Evolutionary conservation across 1,139 yeast genomes (phyloP), one percentile per base, ranked within the genome.

Genomic region (Geotrichum candidum): DNA sequence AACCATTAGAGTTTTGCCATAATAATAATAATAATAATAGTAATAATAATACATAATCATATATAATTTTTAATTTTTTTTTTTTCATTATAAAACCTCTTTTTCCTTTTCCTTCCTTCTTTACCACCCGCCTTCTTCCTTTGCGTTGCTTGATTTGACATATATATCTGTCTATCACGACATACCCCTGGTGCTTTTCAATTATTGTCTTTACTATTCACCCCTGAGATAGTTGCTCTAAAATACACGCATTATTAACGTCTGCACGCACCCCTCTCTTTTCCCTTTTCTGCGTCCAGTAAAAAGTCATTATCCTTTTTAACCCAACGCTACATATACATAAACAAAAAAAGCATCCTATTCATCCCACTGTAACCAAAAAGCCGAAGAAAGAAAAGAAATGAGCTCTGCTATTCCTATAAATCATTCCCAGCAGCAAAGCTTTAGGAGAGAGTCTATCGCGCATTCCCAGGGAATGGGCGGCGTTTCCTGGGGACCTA

Each of bases 401-500:
- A 41, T 41, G 48, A 41, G 48, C 6, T 41, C 48, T 41, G 48
- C 48, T n/a, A 41, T 41, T n/a, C 48, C 48, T 41, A 41, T 41
- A 15, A 41, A 41, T n/a, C 48, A 41, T 18, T 7, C 48, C n/a
- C 73, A 74, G 57, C 74, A 75, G 27, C 68, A 73, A 59, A 74
- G 73, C 58, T 76, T 77, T 66, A 83, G 96, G 69, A 80, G 98
- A 65, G 98, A 92, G 70, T 85, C 92, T 64, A 86, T 92, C 64
- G 97, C 97, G 31, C 98, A 92, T 74, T 88, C 96, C 2, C 97
- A 90, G 73, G 98, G 98, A 10, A 89, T 92, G 86, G 98, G 98
- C 53, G 98, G 98, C 58, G 89, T 94, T 51, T 87, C 96, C 15
- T 94, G 97, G 97, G 98, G 98, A 29, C 91, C 96, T 1, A 85